Evolutionary conservation across 2,329 filamentous ascomycete genomes (phyloP), one percentile per base, ranked within the genome.

Genomic region (Lizonia empirigonia): DNA sequence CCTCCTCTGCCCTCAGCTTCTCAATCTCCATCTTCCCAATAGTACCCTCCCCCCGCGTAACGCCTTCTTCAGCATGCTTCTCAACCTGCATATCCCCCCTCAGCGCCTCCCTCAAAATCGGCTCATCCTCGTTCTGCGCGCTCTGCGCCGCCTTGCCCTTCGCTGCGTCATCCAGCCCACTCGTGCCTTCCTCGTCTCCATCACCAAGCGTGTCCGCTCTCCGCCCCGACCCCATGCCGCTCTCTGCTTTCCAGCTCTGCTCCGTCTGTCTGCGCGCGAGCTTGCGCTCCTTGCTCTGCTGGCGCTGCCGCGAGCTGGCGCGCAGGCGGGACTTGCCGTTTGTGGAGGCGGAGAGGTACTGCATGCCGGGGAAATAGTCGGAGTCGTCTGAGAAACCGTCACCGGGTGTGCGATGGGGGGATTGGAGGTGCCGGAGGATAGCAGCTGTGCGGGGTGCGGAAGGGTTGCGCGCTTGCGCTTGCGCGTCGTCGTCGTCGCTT

Each of bases 151-250:
- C 24, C 8, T 8, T 42, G 5, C 39, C 16, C 26, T 40, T 35
- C 27, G 20, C 48, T n/a, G 39, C 18, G 8, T 37, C 18, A 48
- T 47, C 60, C 0, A 65, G 59, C 15, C 66, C 64, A 30, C 64
- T 65, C 3, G 58, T 63, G 0, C 51, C 62, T 22, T 22, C 37
- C 26, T 46, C 49, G 18, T 70, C 65, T 13, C 65, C 65, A 30
- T 80, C 78, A 0, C 78, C 78, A 13, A 81, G 62, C 5, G 74
- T 65, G 60, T 81, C 77, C 0, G 78, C 78, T 29, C 71, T 63
- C 16, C 70, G 68, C 2, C 77, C 77, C 2, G 54, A 59, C 0
- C 75, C 74, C 77, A 81, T 80, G 1, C 78, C 78, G 23, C 75
- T 77, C 56, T 80, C 76, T 15, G 69, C 65, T 40, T 72, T 73